A percentile compares a stretch with the other conserved stretches of the same genome.
Conservation (phyloP, 1,284 basidiomycete genomes). For the Pseudozyma sp. region DNA sequence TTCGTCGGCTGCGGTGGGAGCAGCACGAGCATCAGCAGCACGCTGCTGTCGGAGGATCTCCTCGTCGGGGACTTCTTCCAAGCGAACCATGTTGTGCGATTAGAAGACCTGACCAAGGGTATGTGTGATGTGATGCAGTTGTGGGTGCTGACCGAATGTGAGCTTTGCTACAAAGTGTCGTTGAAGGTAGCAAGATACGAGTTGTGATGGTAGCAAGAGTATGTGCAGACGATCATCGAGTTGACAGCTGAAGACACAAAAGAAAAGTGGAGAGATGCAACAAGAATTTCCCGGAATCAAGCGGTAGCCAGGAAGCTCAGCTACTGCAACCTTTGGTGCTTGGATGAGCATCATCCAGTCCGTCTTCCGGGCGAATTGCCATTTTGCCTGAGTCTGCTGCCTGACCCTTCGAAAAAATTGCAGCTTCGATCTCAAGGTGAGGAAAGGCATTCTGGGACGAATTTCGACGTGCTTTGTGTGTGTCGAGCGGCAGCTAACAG, state of each 20-base stretch:
- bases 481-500: not conserved
- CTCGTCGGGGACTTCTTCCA: conserved; percentile 56
- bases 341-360: conserved; percentile 11
- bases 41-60: conserved; percentile 52
- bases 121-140: not conserved
- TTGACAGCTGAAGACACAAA: not conserved
- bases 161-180: no score
- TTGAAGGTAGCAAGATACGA: no score
- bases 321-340: not conserved
- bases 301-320: conserved; percentile 3
- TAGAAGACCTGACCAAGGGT: not conserved
- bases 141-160: not conserved
- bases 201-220: not conserved
- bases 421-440: conserved; percentile 4
- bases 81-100: conserved; percentile 35
- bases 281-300: conserved; percentile 16
- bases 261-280: conserved; percentile 34
- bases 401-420: conserved; percentile 12
- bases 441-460: no score
- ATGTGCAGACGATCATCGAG: not conserved
- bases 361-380: conserved; percentile 26
- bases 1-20: conserved; percentile 38
- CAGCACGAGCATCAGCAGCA: conserved; percentile 22
- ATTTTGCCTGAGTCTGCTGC: no score
- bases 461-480: no score